These are phyloP conservation scores for Xylaria sp. DNA, from an alignment of 2,329 filamentous ascomycete genomes.

Conservation along the genomic window DNA sequence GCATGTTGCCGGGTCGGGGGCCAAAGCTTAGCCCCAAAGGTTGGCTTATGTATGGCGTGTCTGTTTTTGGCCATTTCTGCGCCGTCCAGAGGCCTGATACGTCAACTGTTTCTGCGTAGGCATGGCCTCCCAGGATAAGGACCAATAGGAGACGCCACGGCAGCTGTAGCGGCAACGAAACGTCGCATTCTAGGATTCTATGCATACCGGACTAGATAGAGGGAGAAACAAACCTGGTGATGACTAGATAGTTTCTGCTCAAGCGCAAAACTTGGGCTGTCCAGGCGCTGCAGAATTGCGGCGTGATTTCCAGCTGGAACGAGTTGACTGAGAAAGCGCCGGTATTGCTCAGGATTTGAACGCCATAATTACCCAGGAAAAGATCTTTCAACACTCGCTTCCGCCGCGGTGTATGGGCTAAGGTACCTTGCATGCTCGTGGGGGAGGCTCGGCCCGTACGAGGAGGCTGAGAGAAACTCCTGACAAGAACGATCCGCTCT, in stretches of 20 bases:
- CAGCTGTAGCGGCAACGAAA: slow-evolving; percentile 26
- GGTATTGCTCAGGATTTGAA: not conserved
- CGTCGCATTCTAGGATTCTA: slow-evolving; percentile 35
- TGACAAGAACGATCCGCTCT: slow-evolving; percentile 19
- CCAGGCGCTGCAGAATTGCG: slow-evolving; percentile 18
- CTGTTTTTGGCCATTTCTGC: slow-evolving; percentile 32
- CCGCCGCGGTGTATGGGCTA: slow-evolving; percentile 12
- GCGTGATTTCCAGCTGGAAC: slow-evolving; percentile 6
- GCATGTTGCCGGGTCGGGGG: slow-evolving; percentile 9
- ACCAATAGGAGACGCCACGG: slow-evolving; percentile 27
- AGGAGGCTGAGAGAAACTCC: slow-evolving; percentile 27
- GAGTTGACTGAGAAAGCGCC: slow-evolving; percentile 12
- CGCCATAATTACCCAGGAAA: slow-evolving; percentile 1
- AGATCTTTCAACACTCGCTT: slow-evolving; percentile 12
- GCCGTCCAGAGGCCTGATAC: slow-evolving; percentile 30
- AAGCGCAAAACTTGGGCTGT: slow-evolving; percentile 6
- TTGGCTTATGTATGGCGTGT: slow-evolving; percentile 17
- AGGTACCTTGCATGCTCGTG: slow-evolving; percentile 32
- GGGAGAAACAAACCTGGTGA: slow-evolving; percentile 8
- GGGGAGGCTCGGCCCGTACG: slow-evolving; percentile 32
- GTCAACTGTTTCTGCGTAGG: slow-evolving; percentile 31
- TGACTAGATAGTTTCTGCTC: slow-evolving; percentile 9
- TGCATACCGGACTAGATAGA: slow-evolving; percentile 22
- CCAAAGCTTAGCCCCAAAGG: slow-evolving; percentile 24
- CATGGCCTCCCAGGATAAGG: not conserved